Evolutionary conservation across 208 protist genomes (phyloP).

Genomic region (Strigomonas culicis): DNA sequence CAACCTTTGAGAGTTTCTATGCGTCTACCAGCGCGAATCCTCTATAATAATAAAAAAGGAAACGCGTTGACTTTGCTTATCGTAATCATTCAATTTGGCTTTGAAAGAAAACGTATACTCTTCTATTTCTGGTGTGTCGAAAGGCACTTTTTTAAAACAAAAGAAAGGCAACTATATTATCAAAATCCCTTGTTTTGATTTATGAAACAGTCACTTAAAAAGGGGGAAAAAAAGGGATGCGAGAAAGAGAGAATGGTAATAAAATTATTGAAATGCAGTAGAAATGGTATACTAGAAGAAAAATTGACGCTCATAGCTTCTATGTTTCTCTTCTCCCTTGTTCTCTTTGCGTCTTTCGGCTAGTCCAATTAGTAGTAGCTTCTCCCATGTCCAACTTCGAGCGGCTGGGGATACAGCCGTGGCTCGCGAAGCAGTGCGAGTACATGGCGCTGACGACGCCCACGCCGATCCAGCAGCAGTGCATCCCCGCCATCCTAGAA

Average conservation of each 20-base stretch:
- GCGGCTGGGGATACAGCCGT: conserved; percentile 60
- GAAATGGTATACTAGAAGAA: no score
- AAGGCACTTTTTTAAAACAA: conserved; percentile 7
- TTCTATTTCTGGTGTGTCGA: neutral
- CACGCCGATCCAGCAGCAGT: conserved; percentile 74
- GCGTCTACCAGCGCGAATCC: no score
- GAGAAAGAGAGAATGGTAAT: conserved; percentile 6
- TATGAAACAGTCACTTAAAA: conserved; percentile 5
- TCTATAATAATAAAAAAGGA: conserved; percentile 7
- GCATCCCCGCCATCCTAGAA: conserved; percentile 83
- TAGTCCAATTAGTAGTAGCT: no score
- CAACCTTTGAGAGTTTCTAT: conserved; percentile 39
- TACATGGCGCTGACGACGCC: conserved; percentile 79
- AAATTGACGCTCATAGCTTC: no score
- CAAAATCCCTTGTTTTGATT: conserved; percentile 9
- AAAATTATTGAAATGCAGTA: conserved; percentile 13
- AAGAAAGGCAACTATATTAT: conserved; percentile 13
- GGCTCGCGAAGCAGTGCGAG: conserved; percentile 69
- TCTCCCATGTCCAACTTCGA: conserved; percentile 62
- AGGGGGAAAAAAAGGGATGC: neutral
- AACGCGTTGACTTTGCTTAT: conserved; percentile 3
- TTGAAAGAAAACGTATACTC: no score
- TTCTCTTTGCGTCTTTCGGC: no score
- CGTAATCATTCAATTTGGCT: conserved; percentile 15
- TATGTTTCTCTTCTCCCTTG: no score